Percentiles rank a stretch among this genome's conserved stretches.
phyloP scores from a whole-genome alignment of 192 early-diverging fungal genomes.

The Phycomyces nitens region DNA sequence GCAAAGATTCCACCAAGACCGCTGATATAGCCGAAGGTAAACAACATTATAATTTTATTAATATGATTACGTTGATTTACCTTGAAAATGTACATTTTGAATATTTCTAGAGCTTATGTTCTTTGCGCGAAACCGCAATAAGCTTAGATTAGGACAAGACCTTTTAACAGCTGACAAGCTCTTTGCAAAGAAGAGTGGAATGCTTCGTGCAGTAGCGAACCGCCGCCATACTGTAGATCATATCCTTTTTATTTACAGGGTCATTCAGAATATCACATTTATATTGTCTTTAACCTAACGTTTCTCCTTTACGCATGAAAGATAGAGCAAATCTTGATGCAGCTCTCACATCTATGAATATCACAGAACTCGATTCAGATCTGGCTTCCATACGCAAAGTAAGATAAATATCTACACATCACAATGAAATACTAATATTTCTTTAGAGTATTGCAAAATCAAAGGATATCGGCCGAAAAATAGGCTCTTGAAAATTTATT shows the following conservation, averaged over 20 bases:
- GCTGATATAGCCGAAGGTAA: background rate
- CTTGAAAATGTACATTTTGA: background rate
- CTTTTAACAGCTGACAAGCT: background rate
- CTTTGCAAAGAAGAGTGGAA: background rate
- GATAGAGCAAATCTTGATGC: constrained; percentile 1
- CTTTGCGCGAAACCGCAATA: background rate
- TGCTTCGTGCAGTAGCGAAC: constrained; percentile 3
- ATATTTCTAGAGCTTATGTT: background rate
- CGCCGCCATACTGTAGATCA: constrained; percentile 1
- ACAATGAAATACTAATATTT: background rate
- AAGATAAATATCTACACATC: background rate
- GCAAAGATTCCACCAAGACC: background rate
- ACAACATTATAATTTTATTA: background rate
- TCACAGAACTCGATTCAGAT: background rate
- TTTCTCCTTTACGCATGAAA: background rate
- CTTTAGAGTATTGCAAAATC: background rate
- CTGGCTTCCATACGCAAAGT: background rate
- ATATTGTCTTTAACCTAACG: background rate
- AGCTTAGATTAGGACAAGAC: background rate
- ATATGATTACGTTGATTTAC: background rate
- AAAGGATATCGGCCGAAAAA: background rate
- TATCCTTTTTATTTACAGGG: background rate
- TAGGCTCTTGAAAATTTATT: background rate
- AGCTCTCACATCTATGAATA: background rate
- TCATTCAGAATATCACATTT: background rate